Percentiles rank a stretch among this genome's conserved stretches.
These are phyloP conservation scores for Nemania sp. DNA, from an alignment of 2,329 filamentous ascomycete species.

Conservation along the genomic window DNA sequence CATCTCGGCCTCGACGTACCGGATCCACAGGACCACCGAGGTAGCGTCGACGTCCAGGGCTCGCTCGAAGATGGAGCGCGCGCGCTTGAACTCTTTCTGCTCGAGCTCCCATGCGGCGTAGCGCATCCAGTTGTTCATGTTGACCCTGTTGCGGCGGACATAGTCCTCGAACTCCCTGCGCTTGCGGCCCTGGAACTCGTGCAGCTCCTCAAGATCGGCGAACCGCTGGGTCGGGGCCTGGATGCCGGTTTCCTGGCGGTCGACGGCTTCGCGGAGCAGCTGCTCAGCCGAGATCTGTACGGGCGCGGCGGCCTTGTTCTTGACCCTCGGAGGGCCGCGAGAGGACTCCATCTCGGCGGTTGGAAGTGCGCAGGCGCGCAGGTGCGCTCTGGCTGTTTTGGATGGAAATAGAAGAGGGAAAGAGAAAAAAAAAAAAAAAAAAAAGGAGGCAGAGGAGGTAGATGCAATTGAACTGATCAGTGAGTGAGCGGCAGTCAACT, in stretches of 20 bases:
- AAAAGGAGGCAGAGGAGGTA: not conserved
- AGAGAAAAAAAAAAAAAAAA: not conserved
- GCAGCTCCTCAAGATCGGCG: slow-evolving; percentile 95
- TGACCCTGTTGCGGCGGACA: slow-evolving; percentile 92
- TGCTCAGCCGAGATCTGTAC: slow-evolving; percentile 96
- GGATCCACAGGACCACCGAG: slow-evolving; percentile 86
- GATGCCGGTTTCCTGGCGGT: slow-evolving; percentile 89
- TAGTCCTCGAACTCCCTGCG: slow-evolving; percentile 98
- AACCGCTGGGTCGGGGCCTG: slow-evolving; percentile 95
- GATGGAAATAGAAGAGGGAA: no score
- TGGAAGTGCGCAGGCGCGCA: not conserved
- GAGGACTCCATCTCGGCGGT: slow-evolving; percentile 82
- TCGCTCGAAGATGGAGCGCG: slow-evolving; percentile 92
- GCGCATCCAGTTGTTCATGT: slow-evolving; percentile 99
- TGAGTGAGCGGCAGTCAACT: not conserved
- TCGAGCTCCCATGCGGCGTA: slow-evolving; percentile 98
- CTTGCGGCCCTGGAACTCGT: slow-evolving; percentile 96
- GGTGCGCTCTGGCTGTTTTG: not conserved
- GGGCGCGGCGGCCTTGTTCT: slow-evolving; percentile 96
- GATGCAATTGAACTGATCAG: not conserved
- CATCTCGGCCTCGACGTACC: slow-evolving; percentile 97
- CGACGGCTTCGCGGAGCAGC: slow-evolving; percentile 95
- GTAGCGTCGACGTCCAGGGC: slow-evolving; percentile 93
- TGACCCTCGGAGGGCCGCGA: slow-evolving; percentile 93
- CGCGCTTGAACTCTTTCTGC: slow-evolving; percentile 95